These are phyloP conservation scores for Xylariaceae sp. DNA, from an alignment of 2,329 filamentous ascomycete species.

Conservation along the genomic window DNA sequence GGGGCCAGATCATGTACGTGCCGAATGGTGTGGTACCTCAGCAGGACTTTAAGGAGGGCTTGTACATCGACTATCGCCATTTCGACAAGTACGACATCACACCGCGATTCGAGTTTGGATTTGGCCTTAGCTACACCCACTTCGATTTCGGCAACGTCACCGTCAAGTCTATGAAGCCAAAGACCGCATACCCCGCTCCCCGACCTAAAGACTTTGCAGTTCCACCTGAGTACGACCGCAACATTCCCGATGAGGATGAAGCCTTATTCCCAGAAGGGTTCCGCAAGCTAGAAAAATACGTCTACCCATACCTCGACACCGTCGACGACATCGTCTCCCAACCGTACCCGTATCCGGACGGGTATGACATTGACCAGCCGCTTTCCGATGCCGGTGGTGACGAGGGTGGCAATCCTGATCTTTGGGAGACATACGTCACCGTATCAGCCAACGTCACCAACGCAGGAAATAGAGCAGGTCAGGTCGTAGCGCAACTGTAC, in stretches of 20 bases:
- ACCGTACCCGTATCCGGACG: slow-evolving; percentile 48
- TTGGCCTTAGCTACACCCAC: slow-evolving; percentile 75
- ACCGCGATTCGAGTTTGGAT: slow-evolving; percentile 83
- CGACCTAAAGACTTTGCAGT: slow-evolving; percentile 36
- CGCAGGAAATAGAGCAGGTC: slow-evolving; percentile 38
- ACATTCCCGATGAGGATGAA: slow-evolving; percentile 49
- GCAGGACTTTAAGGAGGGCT: slow-evolving; percentile 75
- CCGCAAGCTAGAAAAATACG: slow-evolving; percentile 61
- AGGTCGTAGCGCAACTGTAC: slow-evolving; percentile 45
- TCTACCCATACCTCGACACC: slow-evolving; percentile 65
- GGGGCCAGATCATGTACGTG: slow-evolving; percentile 63
- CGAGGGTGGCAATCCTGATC: slow-evolving; percentile 62
- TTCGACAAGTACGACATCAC: slow-evolving; percentile 73
- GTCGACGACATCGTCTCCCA: slow-evolving; percentile 38
- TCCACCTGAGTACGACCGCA: slow-evolving; percentile 52
- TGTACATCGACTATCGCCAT: slow-evolving; percentile 86
- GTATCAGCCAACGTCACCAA: slow-evolving; percentile 52
- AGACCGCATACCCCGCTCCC: slow-evolving; percentile 35
- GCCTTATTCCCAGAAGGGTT: slow-evolving; percentile 59
- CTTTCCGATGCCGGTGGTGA: slow-evolving; percentile 65
- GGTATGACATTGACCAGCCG: slow-evolving; percentile 45
- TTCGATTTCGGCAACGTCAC: slow-evolving; percentile 59
- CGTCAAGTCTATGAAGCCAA: slow-evolving; percentile 42
- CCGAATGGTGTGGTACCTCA: slow-evolving; percentile 70
- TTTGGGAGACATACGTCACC: slow-evolving; percentile 53